A percentile compares a stretch with the other conserved stretches of the same genome.
Conservation (phyloP, 768 basidiomycete genomes). For the Phanerochaete sordida region DNA sequence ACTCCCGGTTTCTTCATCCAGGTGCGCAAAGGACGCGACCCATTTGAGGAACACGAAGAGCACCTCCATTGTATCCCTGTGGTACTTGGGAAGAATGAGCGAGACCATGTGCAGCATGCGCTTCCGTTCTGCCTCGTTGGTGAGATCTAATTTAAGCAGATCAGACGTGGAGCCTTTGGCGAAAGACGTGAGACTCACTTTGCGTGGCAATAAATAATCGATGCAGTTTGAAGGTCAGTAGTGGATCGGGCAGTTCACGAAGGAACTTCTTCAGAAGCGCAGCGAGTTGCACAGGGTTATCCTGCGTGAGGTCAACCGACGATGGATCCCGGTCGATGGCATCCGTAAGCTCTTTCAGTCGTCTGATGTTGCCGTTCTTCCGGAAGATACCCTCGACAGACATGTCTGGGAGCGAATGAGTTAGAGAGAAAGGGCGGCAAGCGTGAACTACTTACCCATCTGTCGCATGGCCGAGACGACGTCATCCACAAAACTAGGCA, state of each 20-base stretch:
- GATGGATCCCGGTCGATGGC: conserved; percentile 92
- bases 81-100: conserved; percentile 84
- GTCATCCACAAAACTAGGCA: conserved; percentile 98
- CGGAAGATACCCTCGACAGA: conserved; percentile 98
- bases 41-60: conserved; percentile 98
- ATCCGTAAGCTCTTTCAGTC: conserved; percentile 87
- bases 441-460: conserved; percentile 69
- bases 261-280: conserved; percentile 97
- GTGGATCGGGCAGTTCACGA: conserved; percentile 91
- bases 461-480: conserved; percentile 98
- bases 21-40: conserved; percentile 97
- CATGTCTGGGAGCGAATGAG: conserved; percentile 65
- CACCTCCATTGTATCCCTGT: conserved; percentile 97
- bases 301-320: conserved; percentile 87
- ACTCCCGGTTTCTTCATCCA: conserved; percentile 92
- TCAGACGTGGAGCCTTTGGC: background rate
- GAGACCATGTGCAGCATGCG: conserved; percentile 84
- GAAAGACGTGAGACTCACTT: conserved; percentile 48
- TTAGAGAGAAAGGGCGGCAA: background rate
- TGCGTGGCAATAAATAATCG: conserved; percentile 85
- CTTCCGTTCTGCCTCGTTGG: conserved; percentile 71
- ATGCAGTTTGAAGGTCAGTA: conserved; percentile 93
- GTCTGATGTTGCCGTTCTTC: conserved; percentile 95
- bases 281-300: conserved; percentile 96
- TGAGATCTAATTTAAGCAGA: conserved; percentile 54